Conservation (phyloP, 192 early-diverging fungal genomes). For the Ambispora gerdemannii region DNA sequence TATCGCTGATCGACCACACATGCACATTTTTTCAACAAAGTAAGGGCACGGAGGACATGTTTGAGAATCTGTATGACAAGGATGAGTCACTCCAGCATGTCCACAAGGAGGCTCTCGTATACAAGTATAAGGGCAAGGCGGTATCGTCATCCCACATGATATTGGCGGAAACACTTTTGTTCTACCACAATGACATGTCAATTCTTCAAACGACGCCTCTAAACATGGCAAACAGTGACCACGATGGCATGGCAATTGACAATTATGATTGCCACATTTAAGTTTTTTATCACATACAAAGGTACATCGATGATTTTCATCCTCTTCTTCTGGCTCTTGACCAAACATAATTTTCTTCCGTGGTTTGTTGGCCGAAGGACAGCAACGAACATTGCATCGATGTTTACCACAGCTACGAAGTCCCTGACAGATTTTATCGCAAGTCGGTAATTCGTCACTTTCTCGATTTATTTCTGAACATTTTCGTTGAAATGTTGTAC, state of each 20-base stretch:
- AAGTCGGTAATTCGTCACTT: conserved; percentile 49
- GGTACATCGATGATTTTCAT: conserved; percentile 60
- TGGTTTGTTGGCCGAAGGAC: conserved; percentile 47
- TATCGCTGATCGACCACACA: conserved; percentile 76
- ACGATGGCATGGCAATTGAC: conserved; percentile 74
- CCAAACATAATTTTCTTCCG: conserved; percentile 21
- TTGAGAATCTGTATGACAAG: conserved; percentile 82
- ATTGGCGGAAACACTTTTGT: conserved; percentile 82
- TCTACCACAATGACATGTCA: conserved; percentile 82
- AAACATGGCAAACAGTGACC: conserved; percentile 73
- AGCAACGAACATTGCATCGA: conserved; percentile 62
- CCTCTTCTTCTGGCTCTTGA: conserved; percentile 36
- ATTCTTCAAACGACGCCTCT: conserved; percentile 76
- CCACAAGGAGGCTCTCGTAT: conserved; percentile 69
- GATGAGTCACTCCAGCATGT: conserved; percentile 69
- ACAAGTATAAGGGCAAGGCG: conserved; percentile 73
- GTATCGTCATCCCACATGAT: conserved; percentile 75
- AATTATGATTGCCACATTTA: conserved; percentile 78
- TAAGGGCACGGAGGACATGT: conserved; percentile 90
- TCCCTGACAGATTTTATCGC: conserved; percentile 60
- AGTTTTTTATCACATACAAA: conserved; percentile 70
- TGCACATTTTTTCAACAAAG: conserved; percentile 67
- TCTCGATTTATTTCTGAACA: conserved; percentile 46
- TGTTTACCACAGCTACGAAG: conserved; percentile 71
- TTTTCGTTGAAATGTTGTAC: conserved; percentile 42